Percentiles rank a stretch among this genome's conserved stretches.
Conservation (phyloP, 805 yeast genomes). For the Nakazawaea molendinolei region DNA sequence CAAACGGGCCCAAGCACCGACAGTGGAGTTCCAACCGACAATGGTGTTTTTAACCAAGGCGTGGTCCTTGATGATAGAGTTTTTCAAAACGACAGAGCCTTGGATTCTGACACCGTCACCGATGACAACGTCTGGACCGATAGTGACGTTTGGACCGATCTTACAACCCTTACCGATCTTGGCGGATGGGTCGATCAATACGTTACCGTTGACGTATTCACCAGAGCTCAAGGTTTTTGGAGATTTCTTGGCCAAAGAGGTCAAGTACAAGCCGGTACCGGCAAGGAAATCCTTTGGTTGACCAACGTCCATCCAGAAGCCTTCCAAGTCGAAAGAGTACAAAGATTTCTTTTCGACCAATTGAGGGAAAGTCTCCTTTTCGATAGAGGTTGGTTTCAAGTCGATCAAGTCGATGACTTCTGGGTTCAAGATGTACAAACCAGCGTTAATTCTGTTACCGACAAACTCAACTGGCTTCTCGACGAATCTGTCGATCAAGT, state of each 20-base stretch:
- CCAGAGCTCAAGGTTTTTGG: constrained; percentile 60
- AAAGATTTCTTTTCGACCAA: constrained; percentile 84
- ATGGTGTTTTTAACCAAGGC: constrained; percentile 97
- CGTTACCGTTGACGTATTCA: constrained; percentile 75
- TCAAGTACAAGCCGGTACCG: constrained; percentile 89
- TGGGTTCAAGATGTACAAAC: constrained; percentile 97
- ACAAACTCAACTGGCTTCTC: constrained; percentile 99
- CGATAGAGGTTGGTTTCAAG: constrained; percentile 97
- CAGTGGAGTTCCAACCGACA: constrained; percentile 98
- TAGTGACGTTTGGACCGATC: constrained; percentile 96
- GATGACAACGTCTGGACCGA: constrained; percentile 92
- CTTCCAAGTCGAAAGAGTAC: constrained; percentile 95
- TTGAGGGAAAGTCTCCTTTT: constrained; percentile 98
- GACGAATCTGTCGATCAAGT: constrained; percentile 96
- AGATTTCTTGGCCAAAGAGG: constrained; percentile 75
- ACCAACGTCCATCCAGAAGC: constrained; percentile 99
- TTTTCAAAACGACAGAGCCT: constrained; percentile 86
- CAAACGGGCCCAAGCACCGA: constrained; percentile 98
- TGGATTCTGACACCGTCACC: constrained; percentile 99
- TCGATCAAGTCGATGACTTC: constrained; percentile 94
- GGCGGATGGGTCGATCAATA: constrained; percentile 91
- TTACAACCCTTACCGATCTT: constrained; percentile 87
- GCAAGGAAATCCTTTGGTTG: constrained; percentile 99
- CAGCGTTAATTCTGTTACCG: constrained; percentile 99
- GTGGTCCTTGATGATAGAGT: constrained; percentile 91